Conservation (phyloP, 805 yeast species). For the Candida yuanshanica region DNA sequence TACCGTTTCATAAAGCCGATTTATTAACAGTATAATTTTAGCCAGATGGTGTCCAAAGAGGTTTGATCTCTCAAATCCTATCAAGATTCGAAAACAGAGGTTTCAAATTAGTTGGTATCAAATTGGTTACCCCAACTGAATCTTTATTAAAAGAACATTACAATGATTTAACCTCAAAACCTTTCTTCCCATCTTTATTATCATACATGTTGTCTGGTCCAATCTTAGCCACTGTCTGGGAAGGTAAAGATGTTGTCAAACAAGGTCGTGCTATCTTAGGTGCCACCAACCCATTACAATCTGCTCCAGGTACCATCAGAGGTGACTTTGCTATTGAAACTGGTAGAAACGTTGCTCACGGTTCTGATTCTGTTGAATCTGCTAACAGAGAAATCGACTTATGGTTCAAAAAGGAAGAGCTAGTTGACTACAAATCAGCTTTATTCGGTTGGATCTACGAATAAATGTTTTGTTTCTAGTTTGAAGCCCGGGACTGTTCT, state of each 20-base stretch:
- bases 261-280: conserved; percentile 97
- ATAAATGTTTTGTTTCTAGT: conserved; percentile 36
- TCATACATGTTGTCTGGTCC: conserved; percentile 98
- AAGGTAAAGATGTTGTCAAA: conserved; percentile 99
- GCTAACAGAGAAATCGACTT: conserved; percentile 93
- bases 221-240: conserved; percentile 98
- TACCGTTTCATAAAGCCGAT: background rate
- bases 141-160: conserved; percentile 87
- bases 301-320: conserved; percentile 99
- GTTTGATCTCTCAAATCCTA: conserved; percentile 83
- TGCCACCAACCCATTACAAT: conserved; percentile 96
- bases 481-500: too few species aligned
- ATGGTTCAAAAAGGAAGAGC: conserved; percentile 98
- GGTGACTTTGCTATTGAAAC: conserved; percentile 98
- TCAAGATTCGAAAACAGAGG: conserved; percentile 97
- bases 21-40: conserved; percentile 8
- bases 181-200: conserved; percentile 96
- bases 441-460: conserved; percentile 90
- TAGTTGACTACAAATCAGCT: conserved; percentile 86
- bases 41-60: conserved; percentile 99
- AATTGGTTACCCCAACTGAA: conserved; percentile 86
- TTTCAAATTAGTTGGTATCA: conserved; percentile 93
- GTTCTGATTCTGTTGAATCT: conserved; percentile 97
- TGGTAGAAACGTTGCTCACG: conserved; percentile 99
- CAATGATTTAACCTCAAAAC: conserved; percentile 90